Evolutionary conservation across 495 filamentous ascomycete genomes (phyloP).

Genomic region (Penicillium egyptiacum): DNA sequence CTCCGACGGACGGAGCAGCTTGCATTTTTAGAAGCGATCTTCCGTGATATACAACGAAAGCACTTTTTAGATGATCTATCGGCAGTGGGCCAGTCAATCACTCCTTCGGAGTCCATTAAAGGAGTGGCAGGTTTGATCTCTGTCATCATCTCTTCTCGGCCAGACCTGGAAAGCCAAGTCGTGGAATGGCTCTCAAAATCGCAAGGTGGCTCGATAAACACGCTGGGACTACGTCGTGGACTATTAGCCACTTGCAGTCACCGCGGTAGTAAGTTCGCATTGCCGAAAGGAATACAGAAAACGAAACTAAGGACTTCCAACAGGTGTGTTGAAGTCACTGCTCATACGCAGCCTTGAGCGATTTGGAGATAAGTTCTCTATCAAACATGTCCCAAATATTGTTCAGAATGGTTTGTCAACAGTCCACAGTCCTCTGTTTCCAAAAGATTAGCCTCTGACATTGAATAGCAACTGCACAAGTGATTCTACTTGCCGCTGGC

Average conservation of each 20-base stretch:
- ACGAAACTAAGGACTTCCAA: slow-evolving; percentile 20
- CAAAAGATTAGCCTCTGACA: background rate
- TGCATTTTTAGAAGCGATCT: slow-evolving; percentile 53
- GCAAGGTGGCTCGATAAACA: slow-evolving; percentile 59
- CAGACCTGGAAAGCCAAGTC: slow-evolving; percentile 51
- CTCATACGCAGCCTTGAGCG: slow-evolving; percentile 66
- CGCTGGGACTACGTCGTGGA: slow-evolving; percentile 63
- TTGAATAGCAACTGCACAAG: slow-evolving; percentile 69
- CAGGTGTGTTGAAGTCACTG: slow-evolving; percentile 54
- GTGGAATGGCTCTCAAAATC: slow-evolving; percentile 64
- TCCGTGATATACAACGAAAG: slow-evolving; percentile 59
- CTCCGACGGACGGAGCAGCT: slow-evolving; percentile 59
- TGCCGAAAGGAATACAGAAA: background rate
- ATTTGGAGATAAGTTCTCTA: slow-evolving; percentile 84
- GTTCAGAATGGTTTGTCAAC: slow-evolving; percentile 75
- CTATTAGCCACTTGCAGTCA: slow-evolving; percentile 60
- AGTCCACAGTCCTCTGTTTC: background rate
- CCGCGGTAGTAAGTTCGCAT: slow-evolving; percentile 45
- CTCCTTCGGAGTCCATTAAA: slow-evolving; percentile 23
- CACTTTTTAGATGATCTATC: slow-evolving; percentile 39
- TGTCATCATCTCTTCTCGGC: slow-evolving; percentile 33
- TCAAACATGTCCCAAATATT: slow-evolving; percentile 75
- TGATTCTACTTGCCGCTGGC: slow-evolving; percentile 74
- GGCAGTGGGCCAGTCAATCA: slow-evolving; percentile 5
- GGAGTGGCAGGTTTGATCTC: slow-evolving; percentile 46